Base-by-base conservation (phyloP, 2,329 filamentous ascomycete genomes). In the Alternaria viburni region DNA sequence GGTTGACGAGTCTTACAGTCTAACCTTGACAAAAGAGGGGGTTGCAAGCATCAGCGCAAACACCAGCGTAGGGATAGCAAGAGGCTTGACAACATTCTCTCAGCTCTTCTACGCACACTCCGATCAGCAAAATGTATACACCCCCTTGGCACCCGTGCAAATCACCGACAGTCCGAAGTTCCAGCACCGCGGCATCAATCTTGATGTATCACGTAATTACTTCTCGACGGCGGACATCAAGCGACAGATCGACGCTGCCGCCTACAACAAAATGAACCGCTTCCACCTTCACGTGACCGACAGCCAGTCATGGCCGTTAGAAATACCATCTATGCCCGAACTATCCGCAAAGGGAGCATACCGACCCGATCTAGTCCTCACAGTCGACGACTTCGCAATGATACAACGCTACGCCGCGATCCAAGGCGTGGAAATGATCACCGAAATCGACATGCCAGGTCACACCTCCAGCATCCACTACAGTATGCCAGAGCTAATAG, bases 201-300 rank as follows among this genome's bases (percentile, higher is more conserved):
- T 97, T 70, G 93, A 97, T 74, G 88, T 93, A 45, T 86, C 91
- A 3, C 86, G 93, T 62, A 90, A 89, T 73, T 96, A 86, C 81
- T 92, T 90, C 79, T 85, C 87, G 1, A 81, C 92, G 23, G 77
- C 83, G 4, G 87, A 91, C 71, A 89, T 97, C 69, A 85, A 89
- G 73, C 88, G 89, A 54, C 92, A 89, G 57, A 91, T 97, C 68
- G 91, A 96, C 74, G 91, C 89, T 44, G 81, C 91, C 68, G 83
- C 91, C 1, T 93, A 89, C 86, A 93, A 90, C 82, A 96, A 96
- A 82, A 86, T 96, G 84, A 96, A 96, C 81, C 86, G 89, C 6
- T 85, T 96, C 59, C 93, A 96, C 79, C 83, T 95, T 57, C 93
- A 96, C 82, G 85, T 90, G 61, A 96, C 92, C 5, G 93, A 96